Evolutionary conservation across 768 basidiomycete genomes (phyloP).

Genomic region (Lepiota brunneoincarnata): DNA sequence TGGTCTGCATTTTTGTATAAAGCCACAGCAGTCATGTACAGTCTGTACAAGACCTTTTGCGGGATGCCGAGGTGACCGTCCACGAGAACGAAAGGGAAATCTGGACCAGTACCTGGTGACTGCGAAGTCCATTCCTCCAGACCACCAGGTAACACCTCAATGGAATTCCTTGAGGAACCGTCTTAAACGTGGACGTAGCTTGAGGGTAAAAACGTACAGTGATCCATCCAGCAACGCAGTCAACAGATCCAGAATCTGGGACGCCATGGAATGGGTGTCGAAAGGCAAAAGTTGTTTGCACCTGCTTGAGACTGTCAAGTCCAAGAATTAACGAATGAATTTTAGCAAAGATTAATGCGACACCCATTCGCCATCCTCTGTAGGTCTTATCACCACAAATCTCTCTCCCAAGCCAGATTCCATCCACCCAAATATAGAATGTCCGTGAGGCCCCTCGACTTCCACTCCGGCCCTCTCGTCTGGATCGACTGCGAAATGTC

Average conservation of each 20-base stretch:
- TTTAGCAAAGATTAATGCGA: neutral
- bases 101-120: neutral
- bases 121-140: constrained; percentile 40
- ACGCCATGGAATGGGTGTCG: neutral
- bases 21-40: constrained; percentile 45
- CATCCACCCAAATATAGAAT: constrained; percentile 9
- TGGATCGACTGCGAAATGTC: constrained; percentile 93
- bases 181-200: neutral
- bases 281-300: neutral
- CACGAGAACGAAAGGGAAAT: constrained; percentile 50
- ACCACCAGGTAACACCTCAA: constrained; percentile 65
- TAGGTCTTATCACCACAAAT: neutral
- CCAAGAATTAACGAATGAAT: neutral
- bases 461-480: constrained; percentile 64
- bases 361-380: neutral
- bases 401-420: constrained; percentile 1
- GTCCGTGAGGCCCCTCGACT: constrained; percentile 25
- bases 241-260: neutral
- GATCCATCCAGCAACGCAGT: neutral
- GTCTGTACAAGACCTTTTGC: constrained; percentile 47
- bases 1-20: constrained; percentile 14
- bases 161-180: constrained; percentile 34
- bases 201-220: neutral
- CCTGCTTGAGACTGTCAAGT: neutral
- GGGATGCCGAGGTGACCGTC: constrained; percentile 67